Evolutionary conservation across 352 stramenopile species (phyloP).

Genomic region (Phytophthora cryptogea): DNA sequence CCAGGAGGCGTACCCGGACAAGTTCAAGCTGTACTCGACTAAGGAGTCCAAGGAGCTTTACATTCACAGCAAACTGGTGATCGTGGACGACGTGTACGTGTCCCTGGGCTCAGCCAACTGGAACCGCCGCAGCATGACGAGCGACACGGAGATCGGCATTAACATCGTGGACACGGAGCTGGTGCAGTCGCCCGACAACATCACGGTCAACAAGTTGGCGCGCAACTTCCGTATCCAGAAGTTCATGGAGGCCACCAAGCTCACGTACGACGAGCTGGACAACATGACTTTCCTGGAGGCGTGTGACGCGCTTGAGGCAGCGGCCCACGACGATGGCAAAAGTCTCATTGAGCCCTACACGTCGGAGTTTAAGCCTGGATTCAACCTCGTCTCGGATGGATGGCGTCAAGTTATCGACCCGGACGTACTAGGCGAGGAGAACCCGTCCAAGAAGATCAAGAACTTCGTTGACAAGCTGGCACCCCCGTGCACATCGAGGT

Average conservation of each 20-base stretch:
- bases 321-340: constrained; percentile 14
- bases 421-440: constrained; percentile 24
- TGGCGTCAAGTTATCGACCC: constrained; percentile 35
- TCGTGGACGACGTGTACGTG: constrained; percentile 86
- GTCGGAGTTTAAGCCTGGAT: constrained; percentile 32
- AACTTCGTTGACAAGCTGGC: constrained; percentile 18
- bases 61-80: constrained; percentile 79
- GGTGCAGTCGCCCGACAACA: constrained; percentile 38
- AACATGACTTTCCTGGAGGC: constrained; percentile 25
- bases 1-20: constrained; percentile 50
- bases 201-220: constrained; percentile 47
- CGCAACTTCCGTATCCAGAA: constrained; percentile 58
- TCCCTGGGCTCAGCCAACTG: constrained; percentile 92
- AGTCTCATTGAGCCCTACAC: constrained; percentile 34
- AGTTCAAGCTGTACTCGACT: constrained; percentile 64
- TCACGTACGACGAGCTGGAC: constrained; percentile 17
- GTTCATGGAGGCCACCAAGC: constrained; percentile 53
- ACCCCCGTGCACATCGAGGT: background rate
- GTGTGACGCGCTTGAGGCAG: constrained; percentile 29
- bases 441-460: constrained; percentile 28
- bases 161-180: constrained; percentile 55
- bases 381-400: constrained; percentile 32
- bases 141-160: constrained; percentile 65
- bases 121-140: constrained; percentile 89
- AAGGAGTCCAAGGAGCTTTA: constrained; percentile 59